Conservation (phyloP, 2,329 filamentous ascomycete genomes). For the Stemphylium vesicarium region DNA sequence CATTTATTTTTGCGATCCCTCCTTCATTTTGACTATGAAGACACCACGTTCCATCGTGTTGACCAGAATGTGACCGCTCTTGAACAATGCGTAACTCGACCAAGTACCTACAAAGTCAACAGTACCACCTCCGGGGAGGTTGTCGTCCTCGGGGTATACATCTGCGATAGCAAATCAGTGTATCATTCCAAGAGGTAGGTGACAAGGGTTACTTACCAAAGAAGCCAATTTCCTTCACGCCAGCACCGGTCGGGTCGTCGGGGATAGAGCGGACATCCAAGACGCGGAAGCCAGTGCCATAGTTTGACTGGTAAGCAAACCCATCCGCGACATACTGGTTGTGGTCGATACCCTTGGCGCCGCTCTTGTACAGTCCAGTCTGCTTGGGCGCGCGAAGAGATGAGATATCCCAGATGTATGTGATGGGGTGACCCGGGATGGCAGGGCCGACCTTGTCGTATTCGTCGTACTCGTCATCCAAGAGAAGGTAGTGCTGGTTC, state of each 20-base stretch:
- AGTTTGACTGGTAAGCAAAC: slow-evolving; percentile 53
- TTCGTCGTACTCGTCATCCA: slow-evolving; percentile 51
- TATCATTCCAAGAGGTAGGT: background rate
- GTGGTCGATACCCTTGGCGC: slow-evolving; percentile 53
- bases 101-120: slow-evolving; percentile 54
- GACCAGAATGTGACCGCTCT: slow-evolving; percentile 49
- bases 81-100: slow-evolving; percentile 51
- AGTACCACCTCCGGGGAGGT: slow-evolving; percentile 45
- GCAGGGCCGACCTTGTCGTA: slow-evolving; percentile 46
- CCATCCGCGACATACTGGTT: slow-evolving; percentile 56
- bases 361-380: slow-evolving; percentile 52
- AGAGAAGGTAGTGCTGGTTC: slow-evolving; percentile 46
- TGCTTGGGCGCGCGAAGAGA: slow-evolving; percentile 46
- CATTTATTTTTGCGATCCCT: slow-evolving; percentile 12
- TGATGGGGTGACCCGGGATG: slow-evolving; percentile 44
- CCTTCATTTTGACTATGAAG: slow-evolving; percentile 46
- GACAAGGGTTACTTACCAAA: slow-evolving; percentile 30
- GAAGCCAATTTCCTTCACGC: slow-evolving; percentile 53
- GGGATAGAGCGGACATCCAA: slow-evolving; percentile 52
- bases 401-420: slow-evolving; percentile 50
- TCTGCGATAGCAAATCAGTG: slow-evolving; percentile 28
- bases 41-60: slow-evolving; percentile 52
- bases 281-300: slow-evolving; percentile 52
- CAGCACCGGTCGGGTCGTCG: slow-evolving; percentile 48
- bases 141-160: slow-evolving; percentile 53